These are phyloP conservation scores for Colletotrichum coccodes DNA, from an alignment of 2,329 filamentous ascomycete species.

Conservation along the genomic window DNA sequence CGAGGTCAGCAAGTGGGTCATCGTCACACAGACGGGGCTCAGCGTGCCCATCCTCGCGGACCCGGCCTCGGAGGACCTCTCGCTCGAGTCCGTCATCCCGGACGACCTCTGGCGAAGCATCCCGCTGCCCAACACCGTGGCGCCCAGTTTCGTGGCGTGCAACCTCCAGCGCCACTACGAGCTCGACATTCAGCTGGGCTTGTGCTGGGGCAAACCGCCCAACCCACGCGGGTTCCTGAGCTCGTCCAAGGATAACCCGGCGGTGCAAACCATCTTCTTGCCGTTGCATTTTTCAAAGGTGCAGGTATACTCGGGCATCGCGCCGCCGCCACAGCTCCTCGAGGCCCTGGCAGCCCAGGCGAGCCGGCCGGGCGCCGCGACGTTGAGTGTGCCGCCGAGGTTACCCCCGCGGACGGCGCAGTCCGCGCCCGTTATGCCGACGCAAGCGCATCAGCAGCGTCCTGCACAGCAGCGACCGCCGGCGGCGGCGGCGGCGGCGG, in stretches of 20 bases:
- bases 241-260: slow-evolving; percentile 37
- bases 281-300: slow-evolving; percentile 80
- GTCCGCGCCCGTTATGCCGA: slow-evolving; percentile 37
- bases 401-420: slow-evolving; percentile 46
- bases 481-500: slow-evolving; percentile 37
- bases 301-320: slow-evolving; percentile 88
- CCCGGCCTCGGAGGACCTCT: slow-evolving; percentile 63
- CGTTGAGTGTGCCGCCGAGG: slow-evolving; percentile 46
- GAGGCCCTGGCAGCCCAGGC: slow-evolving; percentile 59
- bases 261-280: slow-evolving; percentile 75
- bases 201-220: slow-evolving; percentile 75
- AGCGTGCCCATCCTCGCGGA: slow-evolving; percentile 72
- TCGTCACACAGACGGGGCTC: slow-evolving; percentile 78
- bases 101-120: slow-evolving; percentile 77
- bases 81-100: slow-evolving; percentile 77
- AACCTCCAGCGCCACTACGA: slow-evolving; percentile 87
- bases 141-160: slow-evolving; percentile 88
- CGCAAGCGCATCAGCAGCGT: slow-evolving; percentile 36
- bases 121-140: slow-evolving; percentile 84
- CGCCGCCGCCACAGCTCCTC: slow-evolving; percentile 80
- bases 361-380: slow-evolving; percentile 48
- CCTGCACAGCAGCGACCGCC: not conserved
- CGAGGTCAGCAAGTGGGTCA: slow-evolving; percentile 80
- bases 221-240: slow-evolving; percentile 42
- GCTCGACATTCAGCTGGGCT: slow-evolving; percentile 81